These are phyloP conservation scores for Cercophora sp. DNA, from an alignment of 495 filamentous ascomycete species.

Conservation along the genomic window DNA sequence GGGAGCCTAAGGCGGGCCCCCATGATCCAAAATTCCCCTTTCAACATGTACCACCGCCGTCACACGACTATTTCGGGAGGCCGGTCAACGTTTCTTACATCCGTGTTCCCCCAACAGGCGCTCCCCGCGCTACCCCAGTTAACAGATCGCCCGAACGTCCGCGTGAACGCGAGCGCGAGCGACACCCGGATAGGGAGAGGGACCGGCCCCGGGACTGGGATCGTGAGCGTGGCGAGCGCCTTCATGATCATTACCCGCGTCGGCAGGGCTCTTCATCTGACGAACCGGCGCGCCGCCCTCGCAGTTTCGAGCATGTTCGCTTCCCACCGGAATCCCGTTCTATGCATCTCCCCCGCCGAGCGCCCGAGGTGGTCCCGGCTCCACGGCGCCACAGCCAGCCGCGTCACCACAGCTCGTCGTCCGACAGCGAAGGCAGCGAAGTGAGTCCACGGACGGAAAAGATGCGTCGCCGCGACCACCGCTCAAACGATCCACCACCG, in stretches of 20 bases:
- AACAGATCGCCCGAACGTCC: no score
- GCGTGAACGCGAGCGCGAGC: constrained; percentile 26
- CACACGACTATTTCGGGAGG: constrained; percentile 25
- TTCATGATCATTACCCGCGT: constrained; percentile 15
- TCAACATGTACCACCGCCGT: constrained; percentile 17
- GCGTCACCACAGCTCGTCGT: constrained; percentile 18
- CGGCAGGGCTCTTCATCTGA: constrained; percentile 24
- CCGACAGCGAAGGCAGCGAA: constrained; percentile 18
- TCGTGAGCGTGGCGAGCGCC: constrained; percentile 15
- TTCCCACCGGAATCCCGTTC: constrained; percentile 19
- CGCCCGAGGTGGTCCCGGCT: no score
- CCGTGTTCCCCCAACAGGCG: no score
- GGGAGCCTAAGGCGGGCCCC: constrained; percentile 7
- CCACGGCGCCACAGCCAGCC: constrained; percentile 29
- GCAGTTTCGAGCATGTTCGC: constrained; percentile 26
- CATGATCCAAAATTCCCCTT: constrained; percentile 21
- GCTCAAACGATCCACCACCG: constrained; percentile 22
- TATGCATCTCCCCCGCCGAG: constrained; percentile 5
- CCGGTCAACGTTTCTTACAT: no score
- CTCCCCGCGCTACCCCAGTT: no score
- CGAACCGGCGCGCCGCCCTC: constrained; percentile 22
- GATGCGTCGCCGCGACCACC: constrained; percentile 7
- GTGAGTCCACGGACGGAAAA: constrained; percentile 13
- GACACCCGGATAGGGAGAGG: constrained; percentile 26
- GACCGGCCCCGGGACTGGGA: constrained; percentile 20